Conservation (phyloP, 768 basidiomycete genomes). For the Podaxis carcinomalis region DNA sequence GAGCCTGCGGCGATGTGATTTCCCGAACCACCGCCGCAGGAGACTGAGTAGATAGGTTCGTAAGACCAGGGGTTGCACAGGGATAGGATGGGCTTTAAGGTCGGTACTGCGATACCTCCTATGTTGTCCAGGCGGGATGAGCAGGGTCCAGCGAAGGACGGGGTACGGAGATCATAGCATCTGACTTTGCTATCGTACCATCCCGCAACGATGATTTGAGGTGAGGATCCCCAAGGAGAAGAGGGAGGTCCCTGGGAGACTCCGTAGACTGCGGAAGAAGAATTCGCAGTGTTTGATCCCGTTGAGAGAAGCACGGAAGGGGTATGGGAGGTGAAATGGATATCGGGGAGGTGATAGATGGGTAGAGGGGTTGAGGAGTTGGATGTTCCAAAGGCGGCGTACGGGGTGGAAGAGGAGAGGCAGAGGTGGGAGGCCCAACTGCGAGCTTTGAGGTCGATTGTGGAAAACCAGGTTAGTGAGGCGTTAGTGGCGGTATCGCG, state of each 20-base stretch:
- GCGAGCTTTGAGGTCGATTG: constrained; percentile 43
- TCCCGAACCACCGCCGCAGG: constrained; percentile 66
- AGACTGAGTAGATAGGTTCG: constrained; percentile 73
- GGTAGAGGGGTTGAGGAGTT: constrained; percentile 50
- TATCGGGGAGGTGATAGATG: constrained; percentile 48
- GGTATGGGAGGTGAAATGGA: constrained; percentile 32
- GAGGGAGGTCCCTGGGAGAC: constrained; percentile 56
- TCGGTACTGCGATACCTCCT: constrained; percentile 14
- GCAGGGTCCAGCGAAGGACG: constrained; percentile 16
- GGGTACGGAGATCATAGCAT: constrained; percentile 71
- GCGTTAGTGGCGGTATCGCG: background rate
- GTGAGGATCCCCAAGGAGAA: constrained; percentile 67
- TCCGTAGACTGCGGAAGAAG: constrained; percentile 65
- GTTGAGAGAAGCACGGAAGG: constrained; percentile 47
- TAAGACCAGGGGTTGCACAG: constrained; percentile 64
- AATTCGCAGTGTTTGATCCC: constrained; percentile 10
- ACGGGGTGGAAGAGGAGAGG: constrained; percentile 46
- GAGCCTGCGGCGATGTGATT: constrained; percentile 72
- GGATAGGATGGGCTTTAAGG: constrained; percentile 54
- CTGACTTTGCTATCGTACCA: constrained; percentile 79
- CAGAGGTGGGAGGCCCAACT: constrained; percentile 65
- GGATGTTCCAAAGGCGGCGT: constrained; percentile 65
- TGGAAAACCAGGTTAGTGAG: constrained; percentile 12
- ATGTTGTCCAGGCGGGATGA: background rate
- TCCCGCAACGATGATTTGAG: constrained; percentile 69